Evolutionary conservation across 2,329 filamentous ascomycete genomes (phyloP), one percentile per base, ranked within the genome.

Genomic region (Proliferodiscus dingleyae): DNA sequence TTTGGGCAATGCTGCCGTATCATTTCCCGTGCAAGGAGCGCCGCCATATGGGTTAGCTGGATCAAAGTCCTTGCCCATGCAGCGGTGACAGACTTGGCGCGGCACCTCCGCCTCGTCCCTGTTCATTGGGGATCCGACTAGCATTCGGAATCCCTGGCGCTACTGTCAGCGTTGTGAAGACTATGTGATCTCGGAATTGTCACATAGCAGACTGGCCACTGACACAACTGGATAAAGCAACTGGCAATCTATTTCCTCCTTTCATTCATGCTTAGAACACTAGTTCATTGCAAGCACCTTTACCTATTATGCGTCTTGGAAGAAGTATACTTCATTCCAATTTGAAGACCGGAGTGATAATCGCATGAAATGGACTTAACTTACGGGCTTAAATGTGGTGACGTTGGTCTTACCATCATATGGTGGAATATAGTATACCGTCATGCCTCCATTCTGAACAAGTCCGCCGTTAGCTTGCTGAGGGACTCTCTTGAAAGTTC

Each of bases 61-160:
- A 13, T 28, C 26, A 7, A 28, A 7, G 26, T 7, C 7, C 7
- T 7, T 28, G 3, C 46, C 49, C 10, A 82, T 67, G 55, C 80
- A 85, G 46, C 71, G 71, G 56, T 74, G 80, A 38, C 68, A 74
- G 37, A 82, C 71, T 28, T 28, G 26, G 26, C 13, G 13, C 19
- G 77, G 80, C 28, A 60, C 56, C 41, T 76, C 67, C 42, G 71
- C 70, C 1, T 68, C 66, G 37, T 67, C 66, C 29, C 64, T 56
- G 36, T 67, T 68, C 46, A 61, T 66, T 1, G 75, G 68, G 55
- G 80, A 70, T 32, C 82, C 82, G 3, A 80, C 78, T 29, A 85
- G 47, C 80, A 86, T 85, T 43, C 80, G 78, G 55, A 86, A 80
- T 41, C 73, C 78, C 21, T 71, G 62, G 80, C 55, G 82, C 29